These are phyloP conservation scores for Fagopyrum esculentum DNA, from an alignment of 148 eudicot species.

Conservation along the genomic window DNA sequence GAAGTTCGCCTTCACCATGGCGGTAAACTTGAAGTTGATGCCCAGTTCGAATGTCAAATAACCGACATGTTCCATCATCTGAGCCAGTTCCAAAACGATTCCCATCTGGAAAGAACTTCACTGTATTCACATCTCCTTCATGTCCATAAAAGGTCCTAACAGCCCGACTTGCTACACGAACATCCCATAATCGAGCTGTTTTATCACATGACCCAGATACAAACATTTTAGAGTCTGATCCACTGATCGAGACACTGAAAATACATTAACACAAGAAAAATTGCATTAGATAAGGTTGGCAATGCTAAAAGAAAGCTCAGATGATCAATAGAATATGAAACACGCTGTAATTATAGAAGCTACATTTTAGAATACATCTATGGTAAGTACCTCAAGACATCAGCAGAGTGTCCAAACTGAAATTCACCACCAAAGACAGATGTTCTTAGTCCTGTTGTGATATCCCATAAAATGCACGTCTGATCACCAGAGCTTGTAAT, in stretches of 20 bases:
- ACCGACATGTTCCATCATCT: slow-evolving; percentile 85
- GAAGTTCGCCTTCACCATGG: slow-evolving; percentile 53
- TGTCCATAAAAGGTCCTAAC: slow-evolving; percentile 89
- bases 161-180: slow-evolving; percentile 97
- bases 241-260: slow-evolving; percentile 74
- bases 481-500: slow-evolving; percentile 95
- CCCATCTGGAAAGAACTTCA: slow-evolving; percentile 96
- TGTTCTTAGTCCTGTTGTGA: slow-evolving; percentile 84
- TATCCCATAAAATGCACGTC: slow-evolving; percentile 95
- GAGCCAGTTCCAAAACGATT: slow-evolving; percentile 98
- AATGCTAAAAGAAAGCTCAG: background rate
- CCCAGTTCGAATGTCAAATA: slow-evolving; percentile 93
- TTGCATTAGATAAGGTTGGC: background rate
- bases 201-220: slow-evolving; percentile 92
- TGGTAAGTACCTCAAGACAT: slow-evolving; percentile 64
- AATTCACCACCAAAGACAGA: slow-evolving; percentile 99
- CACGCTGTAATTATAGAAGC: background rate
- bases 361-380: background rate
- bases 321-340: background rate
- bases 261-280: background rate
- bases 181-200: slow-evolving; percentile 94
- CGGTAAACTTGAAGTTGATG: slow-evolving; percentile 90
- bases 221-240: slow-evolving; percentile 65
- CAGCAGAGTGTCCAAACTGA: slow-evolving; percentile 94
- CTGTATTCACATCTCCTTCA: slow-evolving; percentile 88